Percentiles rank a stretch among this genome's conserved stretches.
Evolutionary conservation across 1,284 basidiomycete genomes (phyloP).

Genomic region (Cystobasidium sp.): DNA sequence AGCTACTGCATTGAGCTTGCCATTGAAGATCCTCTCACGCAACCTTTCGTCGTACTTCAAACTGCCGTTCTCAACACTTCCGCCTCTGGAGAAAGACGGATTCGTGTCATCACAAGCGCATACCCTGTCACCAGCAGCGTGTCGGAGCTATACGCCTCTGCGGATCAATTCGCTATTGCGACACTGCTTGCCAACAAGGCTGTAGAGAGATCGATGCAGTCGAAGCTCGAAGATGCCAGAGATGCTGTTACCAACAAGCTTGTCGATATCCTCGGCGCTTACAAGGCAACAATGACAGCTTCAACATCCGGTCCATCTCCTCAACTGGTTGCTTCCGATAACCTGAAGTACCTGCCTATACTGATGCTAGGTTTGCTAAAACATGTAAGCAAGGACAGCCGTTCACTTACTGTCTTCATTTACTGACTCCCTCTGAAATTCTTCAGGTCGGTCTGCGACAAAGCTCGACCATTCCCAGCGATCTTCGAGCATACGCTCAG

Average conservation of each 20-base stretch:
- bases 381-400: conserved; percentile 68
- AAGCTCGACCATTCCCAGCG: conserved; percentile 93
- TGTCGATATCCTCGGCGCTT: conserved; percentile 85
- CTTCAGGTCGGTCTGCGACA: conserved; percentile 85
- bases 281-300: conserved; percentile 96
- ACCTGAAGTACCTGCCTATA: conserved; percentile 91
- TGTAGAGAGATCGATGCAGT: conserved; percentile 85
- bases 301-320: conserved; percentile 89
- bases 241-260: conserved; percentile 89
- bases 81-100: conserved; percentile 90
- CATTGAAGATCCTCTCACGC: conserved; percentile 92
- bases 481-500: conserved; percentile 94
- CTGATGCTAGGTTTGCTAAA: conserved; percentile 88
- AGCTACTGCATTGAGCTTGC: conserved; percentile 96
- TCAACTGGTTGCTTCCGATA: conserved; percentile 89
- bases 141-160: conserved; percentile 91
- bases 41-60: conserved; percentile 93
- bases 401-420: background rate
- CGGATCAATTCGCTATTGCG: conserved; percentile 89
- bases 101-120: conserved; percentile 91
- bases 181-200: conserved; percentile 94
- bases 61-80: conserved; percentile 96
- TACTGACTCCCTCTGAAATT: background rate
- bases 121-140: conserved; percentile 90
- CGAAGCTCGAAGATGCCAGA: conserved; percentile 87